Conservation (phyloP, 768 basidiomycete species). For the Ramaria sp. region DNA sequence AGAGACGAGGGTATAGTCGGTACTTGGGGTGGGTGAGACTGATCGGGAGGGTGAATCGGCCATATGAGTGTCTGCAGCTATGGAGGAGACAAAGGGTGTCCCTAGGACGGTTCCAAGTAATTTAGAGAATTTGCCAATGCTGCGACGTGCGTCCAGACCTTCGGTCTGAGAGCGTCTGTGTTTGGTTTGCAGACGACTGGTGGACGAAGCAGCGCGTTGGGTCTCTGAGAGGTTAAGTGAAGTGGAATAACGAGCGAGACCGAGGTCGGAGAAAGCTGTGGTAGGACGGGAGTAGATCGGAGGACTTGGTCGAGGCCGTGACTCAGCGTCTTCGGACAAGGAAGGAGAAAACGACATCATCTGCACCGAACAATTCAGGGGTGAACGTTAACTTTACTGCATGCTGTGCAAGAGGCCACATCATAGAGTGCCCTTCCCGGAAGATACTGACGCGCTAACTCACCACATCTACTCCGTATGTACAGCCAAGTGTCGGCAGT, state of each 20-base stretch:
- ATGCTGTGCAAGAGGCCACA: too few species aligned
- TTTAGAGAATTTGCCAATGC: conserved; percentile 13
- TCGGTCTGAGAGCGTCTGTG: background rate
- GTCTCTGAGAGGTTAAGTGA: background rate
- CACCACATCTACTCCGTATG: too few species aligned
- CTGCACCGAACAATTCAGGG: background rate
- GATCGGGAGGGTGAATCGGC: conserved; percentile 25
- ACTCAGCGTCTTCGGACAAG: background rate
- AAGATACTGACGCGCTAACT: too few species aligned
- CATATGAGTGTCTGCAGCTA: conserved; percentile 3
- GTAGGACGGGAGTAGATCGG: background rate
- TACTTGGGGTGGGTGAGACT: conserved; percentile 32
- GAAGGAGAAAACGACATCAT: background rate
- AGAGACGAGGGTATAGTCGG: conserved; percentile 37
- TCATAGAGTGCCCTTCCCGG: too few species aligned
- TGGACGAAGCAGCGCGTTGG: background rate
- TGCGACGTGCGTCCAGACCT: background rate
- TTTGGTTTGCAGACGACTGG: conserved; percentile 5
- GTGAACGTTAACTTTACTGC: background rate
- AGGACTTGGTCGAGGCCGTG: background rate
- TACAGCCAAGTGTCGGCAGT: too few species aligned
- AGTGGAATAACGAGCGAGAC: background rate
- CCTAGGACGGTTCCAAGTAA: conserved; percentile 25
- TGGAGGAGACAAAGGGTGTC: conserved; percentile 19
- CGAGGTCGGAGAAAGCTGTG: background rate